These are phyloP conservation scores for Cerrena zonata DNA, from an alignment of 1,284 basidiomycete genomes.

Conservation along the genomic window DNA sequence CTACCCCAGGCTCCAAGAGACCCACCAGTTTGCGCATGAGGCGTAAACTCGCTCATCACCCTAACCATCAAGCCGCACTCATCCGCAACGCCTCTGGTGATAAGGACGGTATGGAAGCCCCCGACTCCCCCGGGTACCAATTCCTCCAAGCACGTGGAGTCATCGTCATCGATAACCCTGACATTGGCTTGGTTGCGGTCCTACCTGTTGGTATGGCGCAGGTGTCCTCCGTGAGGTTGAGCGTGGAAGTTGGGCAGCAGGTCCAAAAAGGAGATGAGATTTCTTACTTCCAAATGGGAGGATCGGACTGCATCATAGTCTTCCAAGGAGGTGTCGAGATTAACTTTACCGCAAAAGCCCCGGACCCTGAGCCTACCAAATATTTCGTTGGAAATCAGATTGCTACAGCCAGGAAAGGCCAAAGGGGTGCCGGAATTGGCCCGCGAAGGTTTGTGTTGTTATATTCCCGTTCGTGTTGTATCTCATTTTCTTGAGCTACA, in stretches of 20 bases:
- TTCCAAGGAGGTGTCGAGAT: conserved; percentile 25
- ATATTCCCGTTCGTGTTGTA: too few relatives aligned
- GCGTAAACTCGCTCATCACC: conserved; percentile 13
- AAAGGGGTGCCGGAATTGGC: too few relatives aligned
- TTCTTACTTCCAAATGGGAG: conserved; percentile 51
- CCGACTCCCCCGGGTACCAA: conserved; percentile 21
- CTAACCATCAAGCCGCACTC: conserved; percentile 5
- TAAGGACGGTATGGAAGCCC: conserved; percentile 12
- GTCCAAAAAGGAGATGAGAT: conserved; percentile 42
- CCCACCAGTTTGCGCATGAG: not conserved
- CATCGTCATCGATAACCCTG: conserved; percentile 37
- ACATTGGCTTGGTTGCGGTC: conserved; percentile 36
- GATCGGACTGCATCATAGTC: conserved; percentile 40
- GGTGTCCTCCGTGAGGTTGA: conserved; percentile 37
- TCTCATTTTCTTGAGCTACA: too few relatives aligned
- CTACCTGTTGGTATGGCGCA: conserved; percentile 41
- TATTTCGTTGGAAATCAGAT: not conserved
- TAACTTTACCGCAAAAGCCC: conserved; percentile 11
- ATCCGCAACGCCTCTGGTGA: not conserved
- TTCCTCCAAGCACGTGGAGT: conserved; percentile 30
- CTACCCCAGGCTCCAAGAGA: conserved; percentile 11
- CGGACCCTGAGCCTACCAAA: not conserved
- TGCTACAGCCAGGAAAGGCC: too few relatives aligned
- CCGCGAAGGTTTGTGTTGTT: too few relatives aligned
- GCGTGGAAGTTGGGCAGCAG: conserved; percentile 21